Percentiles rank a stretch among this genome's conserved stretches.
Evolutionary conservation across 306 rosid genomes (phyloP).

Genomic region (Medicago lupulina): DNA sequence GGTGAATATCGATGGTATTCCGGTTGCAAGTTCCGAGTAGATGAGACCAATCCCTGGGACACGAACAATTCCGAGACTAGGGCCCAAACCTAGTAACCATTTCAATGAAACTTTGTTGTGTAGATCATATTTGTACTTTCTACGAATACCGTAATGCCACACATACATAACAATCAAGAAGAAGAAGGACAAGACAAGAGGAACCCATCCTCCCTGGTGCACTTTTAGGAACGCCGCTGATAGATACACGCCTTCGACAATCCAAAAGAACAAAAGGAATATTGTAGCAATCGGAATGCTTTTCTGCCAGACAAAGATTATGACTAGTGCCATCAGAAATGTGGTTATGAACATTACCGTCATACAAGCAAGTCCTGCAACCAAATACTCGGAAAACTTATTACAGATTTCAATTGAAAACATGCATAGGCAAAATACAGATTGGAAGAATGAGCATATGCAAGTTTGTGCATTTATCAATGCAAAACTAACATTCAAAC

Average conservation of each 20-base stretch:
- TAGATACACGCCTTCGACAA: slow-evolving; percentile 70
- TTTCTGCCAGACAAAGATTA: slow-evolving; percentile 79
- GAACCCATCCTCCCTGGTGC: slow-evolving; percentile 92
- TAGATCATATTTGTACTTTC: slow-evolving; percentile 73
- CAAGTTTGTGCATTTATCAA: neutral
- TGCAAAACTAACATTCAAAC: slow-evolving; percentile 1
- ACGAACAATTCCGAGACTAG: slow-evolving; percentile 88
- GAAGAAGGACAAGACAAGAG: slow-evolving; percentile 68
- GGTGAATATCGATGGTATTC: slow-evolving; percentile 84
- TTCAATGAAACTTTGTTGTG: slow-evolving; percentile 82
- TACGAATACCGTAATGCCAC: slow-evolving; percentile 81
- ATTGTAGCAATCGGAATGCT: slow-evolving; percentile 54
- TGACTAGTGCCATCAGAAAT: slow-evolving; percentile 80
- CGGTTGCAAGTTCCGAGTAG: slow-evolving; percentile 81
- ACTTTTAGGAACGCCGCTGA: slow-evolving; percentile 77
- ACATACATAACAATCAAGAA: slow-evolving; percentile 72
- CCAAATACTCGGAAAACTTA: slow-evolving; percentile 30
- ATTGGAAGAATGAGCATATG: too few relatives aligned
- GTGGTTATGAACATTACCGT: slow-evolving; percentile 80
- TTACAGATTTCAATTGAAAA: too few relatives aligned
- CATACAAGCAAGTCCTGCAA: slow-evolving; percentile 82
- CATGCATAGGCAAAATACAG: neutral
- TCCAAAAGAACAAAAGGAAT: slow-evolving; percentile 75
- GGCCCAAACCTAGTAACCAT: slow-evolving; percentile 84
- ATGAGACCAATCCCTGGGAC: slow-evolving; percentile 95